phyloP scores from a whole-genome alignment of 306 rosid species.

The Boehmeria nivea region DNA sequence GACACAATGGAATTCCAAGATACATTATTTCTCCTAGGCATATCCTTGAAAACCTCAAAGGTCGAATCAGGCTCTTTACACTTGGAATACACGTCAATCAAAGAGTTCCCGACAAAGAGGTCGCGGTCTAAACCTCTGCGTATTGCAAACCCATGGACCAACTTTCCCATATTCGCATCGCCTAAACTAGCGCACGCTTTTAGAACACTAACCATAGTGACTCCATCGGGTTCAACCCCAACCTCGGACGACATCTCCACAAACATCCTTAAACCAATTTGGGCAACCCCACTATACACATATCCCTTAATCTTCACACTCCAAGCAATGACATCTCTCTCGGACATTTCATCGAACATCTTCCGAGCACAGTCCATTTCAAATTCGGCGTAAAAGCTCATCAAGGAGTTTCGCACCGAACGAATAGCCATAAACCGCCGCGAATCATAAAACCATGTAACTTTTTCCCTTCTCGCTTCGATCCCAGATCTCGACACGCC shows the following conservation, averaged over 20 bases:
- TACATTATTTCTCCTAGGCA: conserved; percentile 31
- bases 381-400: conserved; percentile 25
- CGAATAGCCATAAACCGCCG: conserved; percentile 13
- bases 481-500: conserved; percentile 28
- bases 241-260: conserved; percentile 26
- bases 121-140: conserved; percentile 37
- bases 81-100: conserved; percentile 47
- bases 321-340: conserved; percentile 42
- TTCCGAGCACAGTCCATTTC: conserved; percentile 25
- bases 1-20: conserved; percentile 41
- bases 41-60: conserved; percentile 22
- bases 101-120: conserved; percentile 39
- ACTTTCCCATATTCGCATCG: conserved; percentile 20
- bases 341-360: conserved; percentile 42
- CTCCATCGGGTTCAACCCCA: conserved; percentile 34
- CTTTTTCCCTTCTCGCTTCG: conserved; percentile 13
- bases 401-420: conserved; percentile 33
- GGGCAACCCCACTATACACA: conserved; percentile 26
- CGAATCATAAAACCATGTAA: conserved; percentile 28
- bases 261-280: conserved; percentile 28
- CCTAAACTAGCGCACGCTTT: conserved; percentile 37
- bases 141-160: conserved; percentile 37
- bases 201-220: conserved; percentile 34
- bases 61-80: conserved; percentile 30
- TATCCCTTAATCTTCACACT: conserved; percentile 41